Evolutionary conservation across 306 rosid genomes (phyloP), one percentile per base, ranked within the genome.

Genomic region (Quercus gilva): DNA sequence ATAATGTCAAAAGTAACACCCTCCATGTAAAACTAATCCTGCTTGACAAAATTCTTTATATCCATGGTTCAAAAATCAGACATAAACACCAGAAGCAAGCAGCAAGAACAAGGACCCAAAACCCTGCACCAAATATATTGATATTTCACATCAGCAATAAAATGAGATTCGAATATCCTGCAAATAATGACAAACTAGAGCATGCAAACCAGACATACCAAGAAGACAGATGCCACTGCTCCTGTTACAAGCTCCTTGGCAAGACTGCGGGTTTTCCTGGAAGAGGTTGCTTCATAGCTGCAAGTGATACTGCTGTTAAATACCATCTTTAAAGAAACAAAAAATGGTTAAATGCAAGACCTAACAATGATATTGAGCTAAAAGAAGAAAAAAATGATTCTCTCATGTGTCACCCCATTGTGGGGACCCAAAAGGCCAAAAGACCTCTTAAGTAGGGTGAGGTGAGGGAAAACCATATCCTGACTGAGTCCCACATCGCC

Each of bases 81-180:
- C 99, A 82, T 90, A 96, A 81, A 96, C 96, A 56, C 98, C 99
- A 6, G 90, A 83, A 56, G 99, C 93, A 79, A 96, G 90, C 82
- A 96, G 90, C 86, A 96, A 89, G 89, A 91, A 93, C 93, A 96
- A 87, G 55, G 97, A 89, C 41, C 98, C 99, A 64, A 96, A 91
- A 81, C 96, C 96, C 96, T 91, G 93, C 74, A 69, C 78, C 78
- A 77, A 74, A 58, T 69, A 82, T 5, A 78, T 3, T 67, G 56
- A 73, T 28, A 73, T 33, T 25, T 19, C 37, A 21, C 20, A 29
- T 26, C 74, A 70, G 12, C 53, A 76, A 35, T 6, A 52, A 76
- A 23, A 60, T 71, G 52, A 11, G 55, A 17, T 59, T 70, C 28
- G 12, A 17, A 57, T 56, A 14, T 69, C 61, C 78, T 64, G 14